phyloP scores from a whole-genome alignment of 768 basidiomycete genomes.

The Naematelia aurantialba region DNA sequence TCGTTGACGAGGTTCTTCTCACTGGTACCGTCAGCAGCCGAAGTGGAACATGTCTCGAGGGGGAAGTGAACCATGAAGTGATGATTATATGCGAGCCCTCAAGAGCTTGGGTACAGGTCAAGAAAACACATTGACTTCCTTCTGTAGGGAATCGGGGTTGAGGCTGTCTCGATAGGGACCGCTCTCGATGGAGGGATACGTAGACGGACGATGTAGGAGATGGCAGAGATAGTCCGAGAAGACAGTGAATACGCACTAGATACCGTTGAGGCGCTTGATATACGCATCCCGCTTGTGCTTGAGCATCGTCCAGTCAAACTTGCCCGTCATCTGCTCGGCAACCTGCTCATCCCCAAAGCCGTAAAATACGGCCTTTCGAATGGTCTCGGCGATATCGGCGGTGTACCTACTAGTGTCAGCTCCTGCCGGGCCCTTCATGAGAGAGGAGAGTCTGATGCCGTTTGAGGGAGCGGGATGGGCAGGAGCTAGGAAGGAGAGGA shows the following conservation, averaged over 20 bases:
- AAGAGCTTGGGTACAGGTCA: slow-evolving; percentile 1
- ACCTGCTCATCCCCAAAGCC: slow-evolving; percentile 55
- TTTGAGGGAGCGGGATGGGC: neutral
- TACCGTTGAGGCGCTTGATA: slow-evolving; percentile 78
- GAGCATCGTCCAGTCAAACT: slow-evolving; percentile 83
- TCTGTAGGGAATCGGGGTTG: too few relatives aligned
- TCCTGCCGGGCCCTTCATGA: slow-evolving; percentile 15
- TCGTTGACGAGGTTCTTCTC: slow-evolving; percentile 83
- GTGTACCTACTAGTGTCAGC: slow-evolving; percentile 60
- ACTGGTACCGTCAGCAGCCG: too few relatives aligned
- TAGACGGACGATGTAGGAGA: too few relatives aligned
- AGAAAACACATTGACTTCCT: neutral
- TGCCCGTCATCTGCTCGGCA: slow-evolving; percentile 53
- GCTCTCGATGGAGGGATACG: too few relatives aligned
- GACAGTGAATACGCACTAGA: slow-evolving; percentile 70
- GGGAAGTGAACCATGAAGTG: too few relatives aligned
- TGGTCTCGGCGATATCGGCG: slow-evolving; percentile 66
- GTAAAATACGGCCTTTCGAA: slow-evolving; percentile 65
- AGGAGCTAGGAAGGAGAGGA: slow-evolving; percentile 55
- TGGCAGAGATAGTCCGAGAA: too few relatives aligned
- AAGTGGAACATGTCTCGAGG: too few relatives aligned
- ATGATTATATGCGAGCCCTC: too few relatives aligned
- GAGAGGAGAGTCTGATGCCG: neutral
- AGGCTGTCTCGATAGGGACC: too few relatives aligned
- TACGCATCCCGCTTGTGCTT: slow-evolving; percentile 95